A percentile compares a stretch with the other conserved stretches of the same genome.
Evolutionary conservation across 768 basidiomycete genomes (phyloP).

Genomic region (Psilocybe sp.): DNA sequence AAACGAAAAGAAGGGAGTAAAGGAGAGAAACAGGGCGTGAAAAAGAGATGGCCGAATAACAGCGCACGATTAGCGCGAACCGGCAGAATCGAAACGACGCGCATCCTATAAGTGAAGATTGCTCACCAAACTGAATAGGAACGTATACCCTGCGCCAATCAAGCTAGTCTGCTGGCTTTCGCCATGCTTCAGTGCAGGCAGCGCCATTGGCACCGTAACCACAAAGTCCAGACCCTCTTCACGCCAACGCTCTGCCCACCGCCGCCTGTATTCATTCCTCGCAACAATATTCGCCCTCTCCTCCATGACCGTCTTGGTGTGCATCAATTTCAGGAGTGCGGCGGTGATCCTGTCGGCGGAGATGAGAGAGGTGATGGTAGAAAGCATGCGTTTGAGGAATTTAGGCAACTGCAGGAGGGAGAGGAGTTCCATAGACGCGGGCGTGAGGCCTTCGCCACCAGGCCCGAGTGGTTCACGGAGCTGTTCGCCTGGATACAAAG

Average conservation of each 20-base stretch:
- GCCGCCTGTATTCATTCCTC: conserved; percentile 40
- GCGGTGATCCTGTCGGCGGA: conserved; percentile 35
- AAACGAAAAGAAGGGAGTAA: conserved; percentile 38
- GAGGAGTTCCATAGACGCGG: conserved; percentile 27
- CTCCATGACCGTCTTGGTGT: conserved; percentile 47
- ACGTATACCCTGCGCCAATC: conserved; percentile 61
- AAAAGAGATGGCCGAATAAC: conserved; percentile 11
- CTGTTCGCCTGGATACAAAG: conserved; percentile 37
- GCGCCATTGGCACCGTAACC: conserved; percentile 58
- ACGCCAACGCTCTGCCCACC: conserved; percentile 45
- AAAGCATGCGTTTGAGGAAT: conserved; percentile 41
- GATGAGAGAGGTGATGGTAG: conserved; percentile 30
- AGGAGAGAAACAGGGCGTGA: not conserved
- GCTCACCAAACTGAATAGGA: conserved; percentile 66
- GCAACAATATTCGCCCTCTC: conserved; percentile 46
- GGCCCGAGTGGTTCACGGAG: conserved; percentile 30
- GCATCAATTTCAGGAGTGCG: conserved; percentile 35
- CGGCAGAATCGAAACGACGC: not conserved
- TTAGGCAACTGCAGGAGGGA: conserved; percentile 33
- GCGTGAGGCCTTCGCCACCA: conserved; percentile 29
- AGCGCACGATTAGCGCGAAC: not conserved
- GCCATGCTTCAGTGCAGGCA: conserved; percentile 56
- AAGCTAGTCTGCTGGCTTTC: conserved; percentile 50
- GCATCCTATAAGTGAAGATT: not conserved
- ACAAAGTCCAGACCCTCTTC: conserved; percentile 59